Conservation (phyloP, 1,139 yeast genomes). For the Debaryomyces fabryi region DNA sequence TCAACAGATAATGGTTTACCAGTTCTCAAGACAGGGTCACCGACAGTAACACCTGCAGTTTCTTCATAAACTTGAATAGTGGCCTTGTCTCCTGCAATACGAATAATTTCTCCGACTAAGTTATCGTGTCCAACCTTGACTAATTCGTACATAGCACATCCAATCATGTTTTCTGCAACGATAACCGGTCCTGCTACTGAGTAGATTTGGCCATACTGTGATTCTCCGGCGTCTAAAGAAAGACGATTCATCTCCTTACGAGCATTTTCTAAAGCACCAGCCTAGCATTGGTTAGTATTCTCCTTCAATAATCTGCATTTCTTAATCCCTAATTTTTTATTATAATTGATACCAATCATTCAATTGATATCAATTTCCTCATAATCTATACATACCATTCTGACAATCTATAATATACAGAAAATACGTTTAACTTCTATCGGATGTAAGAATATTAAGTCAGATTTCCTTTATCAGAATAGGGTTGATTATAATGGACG, state of each 20-base stretch:
- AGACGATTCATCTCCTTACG: slow-evolving; percentile 90
- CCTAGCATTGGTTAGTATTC: slow-evolving; percentile 48
- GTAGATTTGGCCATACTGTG: slow-evolving; percentile 83
- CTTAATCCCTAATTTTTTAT: neutral
- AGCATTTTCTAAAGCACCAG: slow-evolving; percentile 97
- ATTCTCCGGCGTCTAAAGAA: slow-evolving; percentile 71
- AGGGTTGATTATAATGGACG: slow-evolving; percentile 4
- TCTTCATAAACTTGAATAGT: slow-evolving; percentile 99
- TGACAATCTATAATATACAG: slow-evolving; percentile 6
- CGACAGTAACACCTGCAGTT: slow-evolving; percentile 98
- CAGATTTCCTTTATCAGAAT: neutral
- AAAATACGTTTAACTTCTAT: slow-evolving; percentile 1
- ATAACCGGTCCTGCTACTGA: slow-evolving; percentile 98
- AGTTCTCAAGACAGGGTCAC: slow-evolving; percentile 97
- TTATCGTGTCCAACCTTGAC: slow-evolving; percentile 96
- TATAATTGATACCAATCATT: neutral
- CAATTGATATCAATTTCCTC: slow-evolving; percentile 1
- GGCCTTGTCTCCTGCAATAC: slow-evolving; percentile 95
- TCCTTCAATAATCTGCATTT: neutral
- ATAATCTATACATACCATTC: neutral
- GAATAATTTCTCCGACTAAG: slow-evolving; percentile 96
- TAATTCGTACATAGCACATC: slow-evolving; percentile 99
- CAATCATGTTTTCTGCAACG: slow-evolving; percentile 97
- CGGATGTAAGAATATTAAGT: neutral
- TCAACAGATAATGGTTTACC: slow-evolving; percentile 98